phyloP scores from a whole-genome alignment of 192 early-diverging fungal species.

The Coemansia sp. region DNA sequence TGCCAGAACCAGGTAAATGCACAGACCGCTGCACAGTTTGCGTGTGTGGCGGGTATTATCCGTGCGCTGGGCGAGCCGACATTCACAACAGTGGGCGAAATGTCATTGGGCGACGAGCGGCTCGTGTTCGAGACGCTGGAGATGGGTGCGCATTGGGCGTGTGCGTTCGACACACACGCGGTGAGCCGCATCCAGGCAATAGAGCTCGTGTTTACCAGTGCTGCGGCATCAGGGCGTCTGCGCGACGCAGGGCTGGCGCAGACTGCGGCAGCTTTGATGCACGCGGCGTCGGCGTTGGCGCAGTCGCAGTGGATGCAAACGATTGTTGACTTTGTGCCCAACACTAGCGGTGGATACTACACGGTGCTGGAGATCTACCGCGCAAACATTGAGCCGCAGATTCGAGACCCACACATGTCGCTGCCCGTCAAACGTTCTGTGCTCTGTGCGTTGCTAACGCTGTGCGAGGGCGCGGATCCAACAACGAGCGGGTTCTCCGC shows the following conservation, averaged over 20 bases:
- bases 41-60: constrained; percentile 28
- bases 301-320: constrained; percentile 29
- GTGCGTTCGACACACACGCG: constrained; percentile 16
- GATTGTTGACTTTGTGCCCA: constrained; percentile 16
- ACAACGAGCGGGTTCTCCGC: constrained; percentile 37
- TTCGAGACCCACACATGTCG: constrained; percentile 16
- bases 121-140: constrained; percentile 22
- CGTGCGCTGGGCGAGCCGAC: constrained; percentile 20
- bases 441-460: constrained; percentile 33
- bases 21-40: constrained; percentile 14
- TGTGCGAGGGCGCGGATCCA: constrained; percentile 42
- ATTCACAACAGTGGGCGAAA: background rate
- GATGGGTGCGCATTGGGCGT: constrained; percentile 20
- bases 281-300: constrained; percentile 22
- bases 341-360: constrained; percentile 1
- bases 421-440: constrained; percentile 38
- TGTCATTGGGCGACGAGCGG: background rate
- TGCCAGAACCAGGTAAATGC: constrained; percentile 11
- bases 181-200: constrained; percentile 26
- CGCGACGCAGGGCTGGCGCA: constrained; percentile 15
- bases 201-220: constrained; percentile 42
- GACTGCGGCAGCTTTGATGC: constrained; percentile 18
- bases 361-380: constrained; percentile 44
- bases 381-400: constrained; percentile 31
- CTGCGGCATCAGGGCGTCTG: constrained; percentile 26